A percentile compares a stretch with the other conserved stretches of the same genome.
Conservation (phyloP, 1,284 basidiomycete species). For the Coniophora puteana region DNA sequence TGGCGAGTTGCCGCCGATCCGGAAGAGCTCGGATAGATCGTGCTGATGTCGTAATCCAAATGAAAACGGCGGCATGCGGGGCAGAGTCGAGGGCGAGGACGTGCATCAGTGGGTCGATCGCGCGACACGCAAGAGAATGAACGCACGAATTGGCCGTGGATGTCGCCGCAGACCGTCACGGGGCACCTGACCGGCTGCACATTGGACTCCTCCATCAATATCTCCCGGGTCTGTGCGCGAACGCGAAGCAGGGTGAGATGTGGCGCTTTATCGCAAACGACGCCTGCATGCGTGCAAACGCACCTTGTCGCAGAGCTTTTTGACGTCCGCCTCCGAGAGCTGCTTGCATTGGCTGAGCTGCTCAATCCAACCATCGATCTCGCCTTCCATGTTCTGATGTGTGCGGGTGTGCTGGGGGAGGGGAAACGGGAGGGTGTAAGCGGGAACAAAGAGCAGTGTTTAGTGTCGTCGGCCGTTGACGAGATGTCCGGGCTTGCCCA, state of each 20-base stretch:
- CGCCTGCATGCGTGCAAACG: constrained; percentile 32
- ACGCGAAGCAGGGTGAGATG: constrained; percentile 16
- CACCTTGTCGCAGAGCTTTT: constrained; percentile 98
- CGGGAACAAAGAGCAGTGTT: constrained; percentile 3
- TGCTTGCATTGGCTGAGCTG: constrained; percentile 99
- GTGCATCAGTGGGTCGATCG: constrained; percentile 19
- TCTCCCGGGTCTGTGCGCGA: constrained; percentile 81
- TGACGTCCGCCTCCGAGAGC: constrained; percentile 93
- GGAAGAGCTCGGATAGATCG: constrained; percentile 98
- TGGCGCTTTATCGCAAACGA: constrained; percentile 11
- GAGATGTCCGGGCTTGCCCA: constrained; percentile 4
- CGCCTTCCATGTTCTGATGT: constrained; percentile 60
- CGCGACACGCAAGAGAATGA: constrained; percentile 18
- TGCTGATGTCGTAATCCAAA: constrained; percentile 72
- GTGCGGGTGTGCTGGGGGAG: constrained; percentile 11
- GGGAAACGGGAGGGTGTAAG: constrained; percentile 4
- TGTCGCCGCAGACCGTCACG: constrained; percentile 96
- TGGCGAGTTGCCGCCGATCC: constrained; percentile 98
- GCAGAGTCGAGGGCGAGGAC: constrained; percentile 18
- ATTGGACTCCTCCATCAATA: constrained; percentile 96
- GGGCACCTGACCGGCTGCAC: constrained; percentile 98
- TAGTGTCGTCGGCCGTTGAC: constrained; percentile 5
- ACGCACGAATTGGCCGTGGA: constrained; percentile 99
- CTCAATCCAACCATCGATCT: constrained; percentile 94
- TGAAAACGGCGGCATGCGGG: constrained; percentile 12